Evolutionary conservation across 495 filamentous ascomycete species (phyloP).

Genomic region (Viridothelium virens): DNA sequence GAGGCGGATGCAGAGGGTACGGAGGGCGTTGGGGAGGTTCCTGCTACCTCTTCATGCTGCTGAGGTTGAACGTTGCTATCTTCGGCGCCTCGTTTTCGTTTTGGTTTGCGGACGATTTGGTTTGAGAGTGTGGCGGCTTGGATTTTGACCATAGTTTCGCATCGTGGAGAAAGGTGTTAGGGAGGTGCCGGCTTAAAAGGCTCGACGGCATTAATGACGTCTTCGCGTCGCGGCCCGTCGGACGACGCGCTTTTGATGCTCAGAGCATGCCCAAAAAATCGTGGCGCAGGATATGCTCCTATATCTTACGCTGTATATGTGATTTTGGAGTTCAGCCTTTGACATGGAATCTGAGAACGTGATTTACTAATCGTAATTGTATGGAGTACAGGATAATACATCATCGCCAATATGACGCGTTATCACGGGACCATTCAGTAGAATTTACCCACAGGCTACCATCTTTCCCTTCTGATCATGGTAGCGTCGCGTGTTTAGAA

Average conservation of each 20-base stretch:
- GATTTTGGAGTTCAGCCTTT: not conserved
- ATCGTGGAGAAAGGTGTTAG: not conserved
- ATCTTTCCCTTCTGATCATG: too few relatives aligned
- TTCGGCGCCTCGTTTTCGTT: slow-evolving; percentile 39
- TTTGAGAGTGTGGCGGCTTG: slow-evolving; percentile 51
- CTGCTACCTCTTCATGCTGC: slow-evolving; percentile 12
- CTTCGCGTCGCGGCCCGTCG: not conserved
- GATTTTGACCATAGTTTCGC: slow-evolving; percentile 43
- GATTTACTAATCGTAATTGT: not conserved
- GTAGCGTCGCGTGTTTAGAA: too few relatives aligned
- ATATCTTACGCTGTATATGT: not conserved
- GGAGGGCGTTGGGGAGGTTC: not conserved
- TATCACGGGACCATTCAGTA: not conserved
- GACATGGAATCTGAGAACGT: not conserved
- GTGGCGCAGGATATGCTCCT: not conserved
- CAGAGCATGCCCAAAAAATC: too few relatives aligned
- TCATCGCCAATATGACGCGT: not conserved
- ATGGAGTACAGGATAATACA: too few relatives aligned
- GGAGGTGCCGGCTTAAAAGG: not conserved
- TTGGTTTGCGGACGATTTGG: slow-evolving; percentile 46
- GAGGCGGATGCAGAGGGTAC: not conserved
- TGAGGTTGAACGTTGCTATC: slow-evolving; percentile 24
- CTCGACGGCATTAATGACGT: not conserved
- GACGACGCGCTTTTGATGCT: too few relatives aligned
- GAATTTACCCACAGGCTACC: too few relatives aligned